These are phyloP conservation scores for Trichoderma sp. DNA, from an alignment of 2,329 filamentous ascomycete genomes.

Conservation along the genomic window DNA sequence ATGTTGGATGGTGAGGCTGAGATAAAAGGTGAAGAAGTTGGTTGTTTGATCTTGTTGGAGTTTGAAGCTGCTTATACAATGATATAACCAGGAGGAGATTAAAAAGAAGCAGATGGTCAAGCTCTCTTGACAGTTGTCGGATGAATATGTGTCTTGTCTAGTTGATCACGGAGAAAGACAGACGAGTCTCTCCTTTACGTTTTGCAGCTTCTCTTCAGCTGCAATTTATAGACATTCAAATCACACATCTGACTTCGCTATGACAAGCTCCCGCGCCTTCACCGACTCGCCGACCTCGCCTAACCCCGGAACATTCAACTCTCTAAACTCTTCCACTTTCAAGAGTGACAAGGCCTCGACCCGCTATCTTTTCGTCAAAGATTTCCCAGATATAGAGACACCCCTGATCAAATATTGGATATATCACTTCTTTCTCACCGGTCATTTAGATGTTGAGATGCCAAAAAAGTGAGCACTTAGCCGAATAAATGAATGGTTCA, in stretches of 20 bases:
- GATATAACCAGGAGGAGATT: not conserved
- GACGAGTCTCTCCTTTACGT: not conserved
- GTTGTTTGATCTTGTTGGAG: not conserved
- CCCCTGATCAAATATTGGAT: not conserved
- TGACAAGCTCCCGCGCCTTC: not conserved
- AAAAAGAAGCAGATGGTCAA: not conserved
- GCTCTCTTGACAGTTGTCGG: not conserved
- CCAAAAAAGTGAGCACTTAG: not conserved
- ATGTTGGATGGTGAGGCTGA: constrained; percentile 29
- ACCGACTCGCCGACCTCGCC: not conserved
- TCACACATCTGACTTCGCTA: not conserved
- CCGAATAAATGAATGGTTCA: not conserved
- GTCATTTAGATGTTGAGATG: not conserved
- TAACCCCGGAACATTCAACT: not conserved
- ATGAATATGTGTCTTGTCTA: not conserved
- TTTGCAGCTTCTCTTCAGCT: not conserved
- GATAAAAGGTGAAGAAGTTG: not conserved
- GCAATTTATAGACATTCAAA: not conserved
- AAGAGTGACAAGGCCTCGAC: not conserved
- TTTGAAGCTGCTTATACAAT: not conserved
- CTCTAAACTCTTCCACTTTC: not conserved
- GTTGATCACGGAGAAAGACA: not conserved
- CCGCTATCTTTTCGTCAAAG: not conserved
- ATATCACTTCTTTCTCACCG: not conserved
- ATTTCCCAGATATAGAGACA: not conserved